Conservation (phyloP, 202 grass and related monocot genomes). For the Zizania palustris region DNA sequence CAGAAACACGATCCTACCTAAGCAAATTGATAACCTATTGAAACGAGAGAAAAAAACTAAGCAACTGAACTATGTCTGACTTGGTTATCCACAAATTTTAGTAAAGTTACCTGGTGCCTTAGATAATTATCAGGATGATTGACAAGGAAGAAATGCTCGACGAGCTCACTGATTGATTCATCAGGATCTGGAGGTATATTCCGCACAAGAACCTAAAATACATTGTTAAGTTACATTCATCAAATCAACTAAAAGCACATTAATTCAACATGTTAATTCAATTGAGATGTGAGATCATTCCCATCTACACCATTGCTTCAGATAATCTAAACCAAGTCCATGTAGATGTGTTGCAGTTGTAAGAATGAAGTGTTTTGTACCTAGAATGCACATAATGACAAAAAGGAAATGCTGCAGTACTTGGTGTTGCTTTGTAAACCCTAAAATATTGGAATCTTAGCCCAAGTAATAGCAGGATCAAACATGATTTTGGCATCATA, state of each 20-base stretch:
- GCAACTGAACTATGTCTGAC: neutral
- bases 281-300: slow-evolving; percentile 18
- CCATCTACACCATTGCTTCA: neutral
- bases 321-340: slow-evolving; percentile 11
- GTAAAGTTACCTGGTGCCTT: slow-evolving; percentile 71
- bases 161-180: slow-evolving; percentile 85
- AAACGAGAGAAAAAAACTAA: slow-evolving; percentile 11
- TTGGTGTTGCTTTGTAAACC: neutral
- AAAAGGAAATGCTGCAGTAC: neutral
- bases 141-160: slow-evolving; percentile 99
- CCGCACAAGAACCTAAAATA: slow-evolving; percentile 78
- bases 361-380: slow-evolving; percentile 13
- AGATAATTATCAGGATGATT: slow-evolving; percentile 96
- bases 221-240: neutral
- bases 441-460: neutral
- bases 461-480: neutral
- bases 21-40: slow-evolving; percentile 20
- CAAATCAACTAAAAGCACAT: neutral
- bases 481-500: neutral
- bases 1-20: neutral
- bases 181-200: slow-evolving; percentile 94
- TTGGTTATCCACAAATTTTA: slow-evolving; percentile 8
- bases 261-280: slow-evolving; percentile 7
- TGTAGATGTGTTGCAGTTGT: slow-evolving; percentile 13
- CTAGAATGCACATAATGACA: neutral